Evolutionary conservation across 164 flowering plant species (phyloP).

Genomic region (Annona cherimola): DNA sequence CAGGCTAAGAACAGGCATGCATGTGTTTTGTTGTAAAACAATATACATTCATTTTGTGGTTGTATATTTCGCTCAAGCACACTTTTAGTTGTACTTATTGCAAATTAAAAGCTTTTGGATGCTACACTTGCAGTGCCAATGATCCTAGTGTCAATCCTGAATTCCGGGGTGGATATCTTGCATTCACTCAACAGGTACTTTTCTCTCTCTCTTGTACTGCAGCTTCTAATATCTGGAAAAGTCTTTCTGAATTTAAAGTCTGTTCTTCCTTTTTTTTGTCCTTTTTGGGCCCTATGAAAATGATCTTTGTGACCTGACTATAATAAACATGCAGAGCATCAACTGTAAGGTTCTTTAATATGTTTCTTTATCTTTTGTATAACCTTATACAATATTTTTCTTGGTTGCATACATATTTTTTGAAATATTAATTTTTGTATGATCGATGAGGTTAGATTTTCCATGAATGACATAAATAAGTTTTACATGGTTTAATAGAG

Average conservation of each 20-base stretch:
- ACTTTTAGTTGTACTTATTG: background rate
- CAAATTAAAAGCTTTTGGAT: background rate
- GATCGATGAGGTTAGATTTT: background rate
- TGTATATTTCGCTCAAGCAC: background rate
- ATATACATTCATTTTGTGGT: background rate
- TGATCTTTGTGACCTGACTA: background rate
- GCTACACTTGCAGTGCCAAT: constrained; percentile 51
- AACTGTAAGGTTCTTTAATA: background rate
- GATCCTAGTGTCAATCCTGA: constrained; percentile 60
- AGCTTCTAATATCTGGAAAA: background rate
- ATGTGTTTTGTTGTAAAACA: background rate
- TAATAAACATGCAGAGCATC: background rate
- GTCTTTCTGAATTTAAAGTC: background rate
- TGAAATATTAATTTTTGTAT: background rate
- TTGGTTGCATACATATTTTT: no score
- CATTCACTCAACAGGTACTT: constrained; percentile 74
- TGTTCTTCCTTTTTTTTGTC: background rate
- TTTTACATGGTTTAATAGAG: background rate
- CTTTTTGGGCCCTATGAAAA: background rate
- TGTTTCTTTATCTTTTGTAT: background rate
- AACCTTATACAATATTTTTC: no score
- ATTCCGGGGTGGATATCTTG: constrained; percentile 82
- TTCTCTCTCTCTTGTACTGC: constrained; percentile 2
- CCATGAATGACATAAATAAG: background rate
- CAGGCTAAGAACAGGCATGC: background rate